These are phyloP conservation scores for Tulasnella calospora DNA, from an alignment of 768 basidiomycete species.

Conservation along the genomic window DNA sequence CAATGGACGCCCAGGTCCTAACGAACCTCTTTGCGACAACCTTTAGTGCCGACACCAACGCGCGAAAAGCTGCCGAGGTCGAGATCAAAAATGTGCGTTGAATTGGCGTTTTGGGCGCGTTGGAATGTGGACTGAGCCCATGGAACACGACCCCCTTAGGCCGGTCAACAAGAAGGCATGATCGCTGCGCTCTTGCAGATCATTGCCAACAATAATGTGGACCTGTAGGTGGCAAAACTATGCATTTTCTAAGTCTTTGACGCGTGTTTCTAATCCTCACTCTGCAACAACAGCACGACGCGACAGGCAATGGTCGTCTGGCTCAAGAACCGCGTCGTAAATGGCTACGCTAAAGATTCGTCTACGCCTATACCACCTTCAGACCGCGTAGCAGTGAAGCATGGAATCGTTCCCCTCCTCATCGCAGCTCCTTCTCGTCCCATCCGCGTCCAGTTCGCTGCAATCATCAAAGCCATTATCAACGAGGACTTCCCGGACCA, in stretches of 20 bases:
- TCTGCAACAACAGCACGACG: constrained; percentile 50
- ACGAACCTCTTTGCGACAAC: constrained; percentile 76
- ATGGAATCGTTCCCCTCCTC: constrained; percentile 62
- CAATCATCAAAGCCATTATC: constrained; percentile 66
- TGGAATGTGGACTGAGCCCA: constrained; percentile 6
- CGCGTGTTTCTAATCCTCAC: background rate
- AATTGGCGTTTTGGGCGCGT: background rate
- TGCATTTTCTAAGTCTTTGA: constrained; percentile 18
- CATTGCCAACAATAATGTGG: constrained; percentile 69
- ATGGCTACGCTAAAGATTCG: constrained; percentile 54
- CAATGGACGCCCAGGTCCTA: constrained; percentile 44
- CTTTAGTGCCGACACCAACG: constrained; percentile 78
- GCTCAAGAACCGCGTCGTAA: constrained; percentile 82
- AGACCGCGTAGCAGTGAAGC: constrained; percentile 70
- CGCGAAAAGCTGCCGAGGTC: constrained; percentile 78
- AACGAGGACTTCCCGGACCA: constrained; percentile 70
- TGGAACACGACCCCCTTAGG: constrained; percentile 40
- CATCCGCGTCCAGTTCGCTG: constrained; percentile 72
- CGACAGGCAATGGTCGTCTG: constrained; percentile 83
- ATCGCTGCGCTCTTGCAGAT: constrained; percentile 81
- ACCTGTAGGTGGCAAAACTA: constrained; percentile 57
- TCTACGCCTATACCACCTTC: constrained; percentile 52
- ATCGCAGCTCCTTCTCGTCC: constrained; percentile 58
- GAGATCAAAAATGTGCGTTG: constrained; percentile 72
- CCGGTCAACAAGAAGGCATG: constrained; percentile 76